Base-by-base conservation (phyloP, 139 green algal species). In the Coccomyxa sp. region DNA sequence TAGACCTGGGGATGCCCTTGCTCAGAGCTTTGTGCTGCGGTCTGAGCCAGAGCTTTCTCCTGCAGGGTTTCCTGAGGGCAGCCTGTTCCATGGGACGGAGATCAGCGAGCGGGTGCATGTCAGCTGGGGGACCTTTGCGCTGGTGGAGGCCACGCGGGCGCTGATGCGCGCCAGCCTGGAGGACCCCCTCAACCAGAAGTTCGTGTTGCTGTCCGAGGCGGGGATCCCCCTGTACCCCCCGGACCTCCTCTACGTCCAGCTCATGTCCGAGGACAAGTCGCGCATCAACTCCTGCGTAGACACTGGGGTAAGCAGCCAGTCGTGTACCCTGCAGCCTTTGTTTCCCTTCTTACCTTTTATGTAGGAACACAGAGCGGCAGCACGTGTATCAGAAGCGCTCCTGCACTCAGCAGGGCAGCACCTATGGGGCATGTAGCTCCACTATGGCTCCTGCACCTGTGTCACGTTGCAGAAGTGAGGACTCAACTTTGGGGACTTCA, bases 201-300 rank as follows among this genome's bases (percentile, higher is more conserved):
- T 87, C 75, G 69, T 84, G 34, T 82, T 89, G 79, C 73, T 87
- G 29, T 73, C 39, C 16, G 85, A 89, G 69, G 69, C 24, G 18
- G 82, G 55, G 38, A 39, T 84, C 12, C 85, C 85, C 10, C 74
- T 89, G 24, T 86, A 87, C 55, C 74, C 82, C 1, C 72, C 77
- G 2, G 34, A 75, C 4, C 16, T 40, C 7, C 39, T 73, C 5
- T 86, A 82, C 33, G 8, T 58, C 5, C 74, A 82, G 35, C 55
- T 86, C 14, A 73, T 81, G 33, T 40, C 8, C 10, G 80, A 87
- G 55, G 33, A 44, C 27, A 69, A 54, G 33, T 76, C 34, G 39
- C 69, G 82, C 33, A 69, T 89, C 58, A 84, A 89, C 72, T 77
- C 79, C 10, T 89, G 85, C 79, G 31, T 50, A 6, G 34, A 36